Conservation (phyloP, 2,329 filamentous ascomycete species). For the Phialophora chinensis region DNA sequence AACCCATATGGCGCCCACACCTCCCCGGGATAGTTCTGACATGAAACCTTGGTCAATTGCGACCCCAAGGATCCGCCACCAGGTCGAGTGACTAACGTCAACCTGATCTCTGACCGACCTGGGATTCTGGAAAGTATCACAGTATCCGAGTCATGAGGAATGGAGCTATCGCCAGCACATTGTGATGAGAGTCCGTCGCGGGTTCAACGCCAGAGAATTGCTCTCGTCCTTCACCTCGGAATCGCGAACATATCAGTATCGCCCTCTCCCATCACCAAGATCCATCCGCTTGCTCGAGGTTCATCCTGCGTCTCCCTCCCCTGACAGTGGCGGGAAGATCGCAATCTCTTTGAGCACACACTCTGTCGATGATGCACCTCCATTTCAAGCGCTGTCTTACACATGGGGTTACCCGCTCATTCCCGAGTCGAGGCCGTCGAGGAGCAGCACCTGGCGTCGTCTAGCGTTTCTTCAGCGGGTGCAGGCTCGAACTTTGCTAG, state of each 20-base stretch:
- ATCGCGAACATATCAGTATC: slow-evolving; percentile 17
- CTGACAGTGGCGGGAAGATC: slow-evolving; percentile 9
- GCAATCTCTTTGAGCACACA: slow-evolving; percentile 15
- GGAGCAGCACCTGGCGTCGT: slow-evolving; percentile 18
- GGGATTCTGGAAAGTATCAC: not conserved
- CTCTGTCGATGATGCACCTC: slow-evolving; percentile 14
- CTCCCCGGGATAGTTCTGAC: not conserved
- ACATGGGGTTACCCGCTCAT: slow-evolving; percentile 23
- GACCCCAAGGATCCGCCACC: too few relatives aligned
- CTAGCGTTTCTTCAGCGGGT: slow-evolving; percentile 17
- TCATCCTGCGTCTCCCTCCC: not conserved
- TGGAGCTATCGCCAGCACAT: slow-evolving; percentile 1
- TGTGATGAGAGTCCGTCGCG: slow-evolving; percentile 18
- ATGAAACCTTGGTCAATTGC: not conserved
- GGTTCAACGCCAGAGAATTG: slow-evolving; percentile 20
- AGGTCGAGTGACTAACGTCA: not conserved
- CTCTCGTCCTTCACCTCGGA: slow-evolving; percentile 19
- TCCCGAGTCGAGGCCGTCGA: slow-evolving; percentile 12
- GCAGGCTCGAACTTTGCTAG: slow-evolving; percentile 14
- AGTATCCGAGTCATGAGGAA: not conserved
- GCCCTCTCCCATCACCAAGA: slow-evolving; percentile 11
- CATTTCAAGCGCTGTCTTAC: slow-evolving; percentile 20
- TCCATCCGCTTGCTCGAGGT: slow-evolving; percentile 24
- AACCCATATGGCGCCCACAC: not conserved
- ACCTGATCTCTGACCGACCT: not conserved